These are phyloP conservation scores for Chlorociboria aeruginascens DNA, from an alignment of 495 filamentous ascomycete genomes.

Conservation along the genomic window DNA sequence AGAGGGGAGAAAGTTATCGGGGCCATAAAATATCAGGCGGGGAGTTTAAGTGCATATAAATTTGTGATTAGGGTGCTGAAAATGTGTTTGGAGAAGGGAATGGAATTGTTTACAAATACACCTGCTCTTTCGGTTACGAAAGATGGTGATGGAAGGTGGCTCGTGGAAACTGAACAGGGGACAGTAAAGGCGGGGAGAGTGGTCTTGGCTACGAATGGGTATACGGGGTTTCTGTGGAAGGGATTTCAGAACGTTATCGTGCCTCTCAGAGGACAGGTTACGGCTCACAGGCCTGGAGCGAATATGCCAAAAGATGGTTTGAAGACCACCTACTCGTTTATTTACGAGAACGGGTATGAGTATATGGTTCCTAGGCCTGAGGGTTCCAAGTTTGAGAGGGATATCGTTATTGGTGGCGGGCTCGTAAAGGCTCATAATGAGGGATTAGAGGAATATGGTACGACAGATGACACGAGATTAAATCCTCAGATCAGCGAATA, in stretches of 20 bases:
- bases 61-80: slow-evolving; percentile 49
- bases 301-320: slow-evolving; percentile 32
- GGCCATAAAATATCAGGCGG: slow-evolving; percentile 46
- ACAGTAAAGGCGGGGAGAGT: slow-evolving; percentile 40
- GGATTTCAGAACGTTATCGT: slow-evolving; percentile 49
- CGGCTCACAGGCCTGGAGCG: slow-evolving; percentile 43
- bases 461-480: slow-evolving; percentile 43
- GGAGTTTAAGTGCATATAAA: slow-evolving; percentile 52
- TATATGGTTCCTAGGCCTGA: slow-evolving; percentile 54
- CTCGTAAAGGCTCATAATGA: slow-evolving; percentile 33
- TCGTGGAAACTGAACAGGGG: slow-evolving; percentile 41
- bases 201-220: slow-evolving; percentile 63
- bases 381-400: slow-evolving; percentile 32
- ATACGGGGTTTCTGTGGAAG: slow-evolving; percentile 46
- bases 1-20: slow-evolving; percentile 26
- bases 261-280: slow-evolving; percentile 56
- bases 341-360: slow-evolving; percentile 45
- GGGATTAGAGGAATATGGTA: slow-evolving; percentile 39
- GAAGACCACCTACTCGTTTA: slow-evolving; percentile 46
- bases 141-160: slow-evolving; percentile 14
- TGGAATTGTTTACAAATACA: slow-evolving; percentile 54
- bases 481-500: slow-evolving; percentile 43
- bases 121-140: slow-evolving; percentile 31
- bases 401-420: slow-evolving; percentile 64
- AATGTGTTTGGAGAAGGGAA: slow-evolving; percentile 32